Conservation (phyloP, 306 rosid species). For the Acacia confusa region DNA sequence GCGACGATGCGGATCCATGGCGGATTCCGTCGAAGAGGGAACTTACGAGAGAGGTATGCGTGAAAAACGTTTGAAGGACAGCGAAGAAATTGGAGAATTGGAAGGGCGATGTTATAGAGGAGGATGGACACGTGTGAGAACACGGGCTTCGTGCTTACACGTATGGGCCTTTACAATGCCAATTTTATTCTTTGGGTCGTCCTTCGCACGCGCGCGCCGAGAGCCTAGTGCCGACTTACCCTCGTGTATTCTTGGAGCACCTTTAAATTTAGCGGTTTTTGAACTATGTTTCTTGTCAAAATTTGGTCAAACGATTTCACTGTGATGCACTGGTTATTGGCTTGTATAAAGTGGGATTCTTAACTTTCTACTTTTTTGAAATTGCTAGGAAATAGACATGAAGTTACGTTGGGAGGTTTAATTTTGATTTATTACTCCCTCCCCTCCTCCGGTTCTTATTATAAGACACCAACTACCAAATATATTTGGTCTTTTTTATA, state of each 20-base stretch:
- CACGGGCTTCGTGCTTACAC: not conserved
- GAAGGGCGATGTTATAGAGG: not conserved
- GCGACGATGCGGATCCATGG: conserved; percentile 45
- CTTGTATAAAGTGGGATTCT: no score
- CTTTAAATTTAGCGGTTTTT: not conserved
- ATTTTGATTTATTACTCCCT: no score
- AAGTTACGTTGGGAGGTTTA: no score
- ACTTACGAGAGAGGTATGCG: not conserved
- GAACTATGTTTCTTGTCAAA: not conserved
- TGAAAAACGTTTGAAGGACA: not conserved
- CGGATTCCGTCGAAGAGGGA: not conserved
- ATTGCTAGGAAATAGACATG: no score
- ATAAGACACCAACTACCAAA: no score
- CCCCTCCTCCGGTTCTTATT: no score
- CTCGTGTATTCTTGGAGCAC: not conserved
- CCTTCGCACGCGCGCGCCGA: not conserved
- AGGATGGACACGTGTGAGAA: not conserved
- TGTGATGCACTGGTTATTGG: not conserved
- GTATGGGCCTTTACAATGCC: not conserved
- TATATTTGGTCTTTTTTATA: no score
- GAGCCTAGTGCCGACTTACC: not conserved
- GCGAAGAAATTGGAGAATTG: not conserved
- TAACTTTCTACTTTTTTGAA: no score
- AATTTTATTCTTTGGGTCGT: not conserved
- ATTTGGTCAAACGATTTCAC: not conserved